Conservation (phyloP, 495 filamentous ascomycete species). For the Talaromyces borbonicus region DNA sequence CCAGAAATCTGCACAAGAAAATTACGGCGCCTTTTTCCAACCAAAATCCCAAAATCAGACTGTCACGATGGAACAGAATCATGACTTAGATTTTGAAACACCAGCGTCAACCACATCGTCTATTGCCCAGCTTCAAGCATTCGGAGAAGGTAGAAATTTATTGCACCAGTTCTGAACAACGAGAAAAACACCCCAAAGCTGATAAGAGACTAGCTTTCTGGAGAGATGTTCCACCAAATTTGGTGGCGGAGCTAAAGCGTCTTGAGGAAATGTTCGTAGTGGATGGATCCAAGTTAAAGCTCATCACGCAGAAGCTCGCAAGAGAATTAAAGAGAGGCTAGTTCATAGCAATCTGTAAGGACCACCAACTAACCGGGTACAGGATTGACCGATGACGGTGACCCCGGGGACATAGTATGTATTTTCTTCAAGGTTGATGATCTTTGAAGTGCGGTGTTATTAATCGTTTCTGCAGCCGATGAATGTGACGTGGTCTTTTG, state of each 20-base stretch:
- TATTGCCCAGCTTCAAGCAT: neutral
- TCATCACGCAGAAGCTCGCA: slow-evolving; percentile 74
- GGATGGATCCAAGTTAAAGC: slow-evolving; percentile 62
- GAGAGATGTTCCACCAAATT: slow-evolving; percentile 60
- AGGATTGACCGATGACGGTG: slow-evolving; percentile 75
- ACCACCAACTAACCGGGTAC: slow-evolving; percentile 1
- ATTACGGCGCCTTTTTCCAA: no score
- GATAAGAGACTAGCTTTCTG: slow-evolving; percentile 49
- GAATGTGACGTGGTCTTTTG: slow-evolving; percentile 94
- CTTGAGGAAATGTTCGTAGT: slow-evolving; percentile 72
- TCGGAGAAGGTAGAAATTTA: slow-evolving; percentile 4
- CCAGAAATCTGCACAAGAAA: no score
- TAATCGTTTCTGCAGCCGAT: slow-evolving; percentile 56
- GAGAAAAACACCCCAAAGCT: no score
- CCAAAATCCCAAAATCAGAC: no score
- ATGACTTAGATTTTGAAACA: neutral
- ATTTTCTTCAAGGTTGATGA: neutral
- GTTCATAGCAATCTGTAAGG: neutral
- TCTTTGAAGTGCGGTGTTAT: neutral
- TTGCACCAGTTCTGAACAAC: no score
- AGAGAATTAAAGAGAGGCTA: slow-evolving; percentile 69
- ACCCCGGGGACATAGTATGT: slow-evolving; percentile 77
- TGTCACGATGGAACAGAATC: neutral
- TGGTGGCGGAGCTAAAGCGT: slow-evolving; percentile 60
- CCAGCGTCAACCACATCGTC: slow-evolving; percentile 1